Evolutionary conservation across 306 rosid genomes (phyloP), one percentile per base, ranked within the genome.

Genomic region (Hippophae tibetana): DNA sequence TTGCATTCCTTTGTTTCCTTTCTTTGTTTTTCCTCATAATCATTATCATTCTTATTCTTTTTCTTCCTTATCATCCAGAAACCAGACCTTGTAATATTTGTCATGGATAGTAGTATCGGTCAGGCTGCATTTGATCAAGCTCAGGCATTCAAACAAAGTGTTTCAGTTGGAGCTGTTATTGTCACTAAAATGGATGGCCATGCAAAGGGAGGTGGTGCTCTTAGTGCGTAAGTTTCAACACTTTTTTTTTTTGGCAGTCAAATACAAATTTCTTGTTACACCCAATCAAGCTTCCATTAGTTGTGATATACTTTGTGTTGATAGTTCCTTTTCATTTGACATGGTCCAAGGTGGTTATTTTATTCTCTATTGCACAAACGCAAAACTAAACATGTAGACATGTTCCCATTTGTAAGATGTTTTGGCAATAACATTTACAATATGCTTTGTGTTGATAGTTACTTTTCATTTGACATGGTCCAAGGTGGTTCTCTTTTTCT

Each of bases 61-160:
- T 65, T 82, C 56, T 43, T 50, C 66, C 69, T 48, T 67, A 48
- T 80, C 62, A 57, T 76, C 62, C 85, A 87, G 89, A 80, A 82
- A 62, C 88, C 95, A 13, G 97, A 89, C 66, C 86, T 89, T 73
- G 89, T 89, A 44, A 78, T 82, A 69, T 89, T 86, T 73, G 97
- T 86, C 58, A 89, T 89, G 92, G 97, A 89, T 65, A 81, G 89
- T 72, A 86, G 87, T 74, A 86, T 89, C 6, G 97, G 97, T 72
- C 95, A 89, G 81, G 86, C 95, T 44, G 89, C 97, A 5, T 86
- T 89, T 78, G 95, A 83, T 65, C 95, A 86, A 67, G 97, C 95
- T 57, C 85, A 76, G 72, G 97, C 95, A 42, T 89, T 86, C 66
- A 86, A 66, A 59, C 85, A 83, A 64, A 89, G 89, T 74, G 95